Percentiles rank a stretch among this genome's conserved stretches.
These are phyloP conservation scores for Viola pubescens DNA, from an alignment of 441 rosid species.

Conservation along the genomic window DNA sequence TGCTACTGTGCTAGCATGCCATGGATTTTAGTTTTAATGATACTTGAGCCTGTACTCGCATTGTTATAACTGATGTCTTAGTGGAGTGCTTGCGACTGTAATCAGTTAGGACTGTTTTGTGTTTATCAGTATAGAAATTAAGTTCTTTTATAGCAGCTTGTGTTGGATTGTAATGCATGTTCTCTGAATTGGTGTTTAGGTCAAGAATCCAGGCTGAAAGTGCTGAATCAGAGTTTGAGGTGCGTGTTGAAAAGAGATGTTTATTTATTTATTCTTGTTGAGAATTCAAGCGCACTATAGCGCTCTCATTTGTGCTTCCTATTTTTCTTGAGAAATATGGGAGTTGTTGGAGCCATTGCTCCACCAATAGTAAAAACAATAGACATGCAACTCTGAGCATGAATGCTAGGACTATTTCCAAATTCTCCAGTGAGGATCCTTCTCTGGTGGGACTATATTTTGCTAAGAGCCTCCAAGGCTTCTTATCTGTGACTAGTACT, in stretches of 20 bases:
- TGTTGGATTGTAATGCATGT: neutral
- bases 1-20: neutral
- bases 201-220: slow-evolving; percentile 32
- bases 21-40: neutral
- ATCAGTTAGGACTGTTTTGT: neutral
- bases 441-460: neutral
- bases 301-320: neutral
- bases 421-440: neutral
- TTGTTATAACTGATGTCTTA: neutral
- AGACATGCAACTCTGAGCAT: neutral
- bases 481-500: neutral
- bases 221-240: slow-evolving; percentile 41
- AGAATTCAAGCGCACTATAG: neutral
- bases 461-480: neutral
- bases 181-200: slow-evolving; percentile 26
- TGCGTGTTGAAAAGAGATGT: slow-evolving; percentile 10
- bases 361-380: neutral
- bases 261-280: neutral
- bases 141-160: neutral
- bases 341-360: neutral
- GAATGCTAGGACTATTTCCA: neutral
- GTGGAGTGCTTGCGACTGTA: neutral
- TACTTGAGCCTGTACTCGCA: neutral
- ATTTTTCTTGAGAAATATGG: neutral
- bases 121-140: neutral